Conservation (phyloP, 2,329 filamentous ascomycete species). For the Cladosporium austrohemisphaericum region DNA sequence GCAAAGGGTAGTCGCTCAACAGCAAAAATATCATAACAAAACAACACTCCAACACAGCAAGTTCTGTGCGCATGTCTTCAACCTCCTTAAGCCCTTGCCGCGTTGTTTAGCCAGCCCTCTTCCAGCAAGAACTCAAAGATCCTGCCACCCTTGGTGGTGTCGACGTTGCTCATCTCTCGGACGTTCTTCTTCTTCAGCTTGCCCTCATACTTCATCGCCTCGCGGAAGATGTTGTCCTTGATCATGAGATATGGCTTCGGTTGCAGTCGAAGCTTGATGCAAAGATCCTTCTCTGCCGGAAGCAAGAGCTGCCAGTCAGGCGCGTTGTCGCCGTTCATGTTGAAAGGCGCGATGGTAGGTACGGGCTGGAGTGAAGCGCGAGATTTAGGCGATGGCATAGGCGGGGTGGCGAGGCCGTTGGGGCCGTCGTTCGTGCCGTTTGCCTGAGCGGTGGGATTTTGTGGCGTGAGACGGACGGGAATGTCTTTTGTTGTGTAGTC, state of each 20-base stretch:
- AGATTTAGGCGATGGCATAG: constrained; percentile 19
- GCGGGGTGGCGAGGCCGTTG: constrained; percentile 13
- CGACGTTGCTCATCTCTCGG: constrained; percentile 77
- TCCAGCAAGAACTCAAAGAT: constrained; percentile 95
- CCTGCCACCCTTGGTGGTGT: constrained; percentile 76
- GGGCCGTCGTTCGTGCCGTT: constrained; percentile 3
- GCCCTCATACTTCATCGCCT: constrained; percentile 85
- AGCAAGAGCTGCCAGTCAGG: constrained; percentile 83
- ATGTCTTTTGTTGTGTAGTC: constrained; percentile 33
- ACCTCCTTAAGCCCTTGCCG: constrained; percentile 64
- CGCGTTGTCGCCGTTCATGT: constrained; percentile 69
- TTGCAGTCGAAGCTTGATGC: constrained; percentile 76
- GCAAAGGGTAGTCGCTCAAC: no score
- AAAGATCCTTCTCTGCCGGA: constrained; percentile 79
- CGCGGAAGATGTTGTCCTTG: constrained; percentile 87
- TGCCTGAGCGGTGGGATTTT: constrained; percentile 18
- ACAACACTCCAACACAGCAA: no score
- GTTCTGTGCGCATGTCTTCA: neutral
- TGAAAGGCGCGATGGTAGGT: constrained; percentile 58
- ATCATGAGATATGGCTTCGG: constrained; percentile 94
- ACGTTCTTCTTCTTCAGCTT: constrained; percentile 91
- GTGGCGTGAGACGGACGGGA: constrained; percentile 26
- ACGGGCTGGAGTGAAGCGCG: constrained; percentile 28
- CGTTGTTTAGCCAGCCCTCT: constrained; percentile 70
- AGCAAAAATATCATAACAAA: no score